A percentile compares a stretch with the other conserved stretches of the same genome.
Evolutionary conservation across 2,329 filamentous ascomycete genomes (phyloP).

Genomic region (Celoporthe dispersa): DNA sequence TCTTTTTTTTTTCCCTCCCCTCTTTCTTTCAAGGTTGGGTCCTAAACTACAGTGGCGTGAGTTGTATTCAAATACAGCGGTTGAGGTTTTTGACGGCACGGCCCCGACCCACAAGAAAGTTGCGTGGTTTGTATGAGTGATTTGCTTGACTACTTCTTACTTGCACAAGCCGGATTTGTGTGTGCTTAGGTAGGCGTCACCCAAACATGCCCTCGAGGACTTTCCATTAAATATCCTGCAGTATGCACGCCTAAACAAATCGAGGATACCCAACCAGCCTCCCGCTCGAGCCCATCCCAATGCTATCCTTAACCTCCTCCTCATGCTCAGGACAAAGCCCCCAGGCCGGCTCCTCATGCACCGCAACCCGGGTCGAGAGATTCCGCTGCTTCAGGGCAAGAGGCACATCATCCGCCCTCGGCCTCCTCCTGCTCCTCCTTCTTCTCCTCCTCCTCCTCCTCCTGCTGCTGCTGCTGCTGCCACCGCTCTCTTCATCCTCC

Average conservation of each 20-base stretch:
- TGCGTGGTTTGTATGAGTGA: too few relatives aligned
- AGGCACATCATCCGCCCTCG: not conserved
- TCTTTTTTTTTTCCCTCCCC: too few relatives aligned
- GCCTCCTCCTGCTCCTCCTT: not conserved
- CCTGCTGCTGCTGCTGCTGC: too few relatives aligned
- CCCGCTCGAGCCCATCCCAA: not conserved
- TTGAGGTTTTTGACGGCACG: not conserved
- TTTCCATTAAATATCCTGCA: not conserved
- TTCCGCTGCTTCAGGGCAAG: not conserved
- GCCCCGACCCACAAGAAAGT: not conserved
- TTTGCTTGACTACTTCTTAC: too few relatives aligned
- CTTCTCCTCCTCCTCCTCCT: too few relatives aligned
- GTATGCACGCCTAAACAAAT: too few relatives aligned
- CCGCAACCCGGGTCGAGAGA: not conserved
- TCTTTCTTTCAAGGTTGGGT: not conserved
- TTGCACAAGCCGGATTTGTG: not conserved
- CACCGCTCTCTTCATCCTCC: not conserved
- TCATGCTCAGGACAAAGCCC: not conserved
- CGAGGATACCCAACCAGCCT: not conserved
- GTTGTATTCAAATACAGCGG: not conserved
- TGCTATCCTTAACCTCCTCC: not conserved
- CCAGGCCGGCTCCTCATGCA: conserved; percentile 4
- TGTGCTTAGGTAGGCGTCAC: not conserved
- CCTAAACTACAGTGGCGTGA: not conserved
- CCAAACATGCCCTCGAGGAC: too few relatives aligned